These are phyloP conservation scores for Prasinococcaceae sp. DNA, from an alignment of 139 green algal genomes.

Conservation along the genomic window DNA sequence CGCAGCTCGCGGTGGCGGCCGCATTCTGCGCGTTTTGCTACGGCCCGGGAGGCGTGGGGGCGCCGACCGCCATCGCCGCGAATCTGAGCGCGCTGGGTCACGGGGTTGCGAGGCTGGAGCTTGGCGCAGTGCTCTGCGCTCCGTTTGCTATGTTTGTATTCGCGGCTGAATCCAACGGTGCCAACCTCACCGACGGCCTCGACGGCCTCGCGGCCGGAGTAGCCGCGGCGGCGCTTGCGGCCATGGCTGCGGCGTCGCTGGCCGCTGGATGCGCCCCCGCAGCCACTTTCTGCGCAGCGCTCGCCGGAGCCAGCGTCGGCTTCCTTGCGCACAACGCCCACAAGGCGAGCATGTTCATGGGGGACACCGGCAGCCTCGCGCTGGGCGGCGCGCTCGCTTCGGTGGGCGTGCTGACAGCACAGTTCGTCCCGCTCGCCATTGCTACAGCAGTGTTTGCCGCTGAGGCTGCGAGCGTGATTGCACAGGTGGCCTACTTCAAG, in stretches of 20 bases:
- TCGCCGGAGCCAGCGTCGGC: slow-evolving; percentile 26
- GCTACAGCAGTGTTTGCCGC: slow-evolving; percentile 18
- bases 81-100: background rate
- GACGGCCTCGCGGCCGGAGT: slow-evolving; percentile 33
- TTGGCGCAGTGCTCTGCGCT: slow-evolving; percentile 15
- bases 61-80: background rate
- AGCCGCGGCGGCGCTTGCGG: slow-evolving; percentile 16
- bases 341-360: slow-evolving; percentile 40
- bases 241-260: slow-evolving; percentile 11
- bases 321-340: slow-evolving; percentile 33
- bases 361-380: slow-evolving; percentile 35
- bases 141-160: slow-evolving; percentile 23
- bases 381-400: slow-evolving; percentile 25
- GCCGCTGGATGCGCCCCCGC: background rate
- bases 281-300: slow-evolving; percentile 18
- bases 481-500: slow-evolving; percentile 33
- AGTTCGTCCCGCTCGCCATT: slow-evolving; percentile 23
- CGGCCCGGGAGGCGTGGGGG: background rate
- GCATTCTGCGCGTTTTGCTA: slow-evolving; percentile 14
- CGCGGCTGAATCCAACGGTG: slow-evolving; percentile 30
- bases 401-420: slow-evolving; percentile 9
- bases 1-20: background rate
- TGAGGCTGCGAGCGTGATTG: slow-evolving; percentile 27
- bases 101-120: background rate
- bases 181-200: slow-evolving; percentile 43